Evolutionary conservation across 2,329 filamentous ascomycete species (phyloP).

Genomic region (Pyrenochaeta sp.): DNA sequence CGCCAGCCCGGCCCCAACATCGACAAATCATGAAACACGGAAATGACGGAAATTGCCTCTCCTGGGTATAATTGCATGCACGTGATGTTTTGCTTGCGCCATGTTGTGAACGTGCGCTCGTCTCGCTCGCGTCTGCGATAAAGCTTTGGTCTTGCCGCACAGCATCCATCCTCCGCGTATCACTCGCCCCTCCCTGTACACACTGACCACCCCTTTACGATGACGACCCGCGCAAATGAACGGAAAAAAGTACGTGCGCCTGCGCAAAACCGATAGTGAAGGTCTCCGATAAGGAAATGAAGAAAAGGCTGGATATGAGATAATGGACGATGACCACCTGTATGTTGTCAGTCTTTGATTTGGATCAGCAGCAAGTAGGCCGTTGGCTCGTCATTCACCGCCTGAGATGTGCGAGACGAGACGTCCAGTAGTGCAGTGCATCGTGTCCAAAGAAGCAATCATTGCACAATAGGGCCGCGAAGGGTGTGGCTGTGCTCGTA

Average conservation of each 20-base stretch:
- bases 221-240: slow-evolving; percentile 4
- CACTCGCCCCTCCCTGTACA: too few relatives aligned
- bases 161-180: slow-evolving; percentile 1
- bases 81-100: slow-evolving; percentile 14
- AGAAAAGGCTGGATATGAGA: slow-evolving; percentile 7
- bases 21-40: slow-evolving; percentile 12
- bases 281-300: slow-evolving; percentile 14
- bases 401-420: neutral
- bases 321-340: slow-evolving; percentile 14
- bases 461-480: neutral
- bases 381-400: neutral
- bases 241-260: slow-evolving; percentile 21
- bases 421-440: neutral
- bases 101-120: neutral
- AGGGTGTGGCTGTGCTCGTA: slow-evolving; percentile 1
- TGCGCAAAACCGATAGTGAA: slow-evolving; percentile 21
- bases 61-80: slow-evolving; percentile 18
- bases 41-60: slow-evolving; percentile 26
- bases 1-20: slow-evolving; percentile 16
- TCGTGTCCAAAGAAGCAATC: too few relatives aligned
- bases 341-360: slow-evolving; percentile 13
- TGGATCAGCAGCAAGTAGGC: neutral
- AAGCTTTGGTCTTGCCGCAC: neutral
- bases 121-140: neutral
- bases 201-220: slow-evolving; percentile 7